These are phyloP conservation scores for Xylaria telfairii DNA, from an alignment of 495 filamentous ascomycete genomes.

Conservation along the genomic window DNA sequence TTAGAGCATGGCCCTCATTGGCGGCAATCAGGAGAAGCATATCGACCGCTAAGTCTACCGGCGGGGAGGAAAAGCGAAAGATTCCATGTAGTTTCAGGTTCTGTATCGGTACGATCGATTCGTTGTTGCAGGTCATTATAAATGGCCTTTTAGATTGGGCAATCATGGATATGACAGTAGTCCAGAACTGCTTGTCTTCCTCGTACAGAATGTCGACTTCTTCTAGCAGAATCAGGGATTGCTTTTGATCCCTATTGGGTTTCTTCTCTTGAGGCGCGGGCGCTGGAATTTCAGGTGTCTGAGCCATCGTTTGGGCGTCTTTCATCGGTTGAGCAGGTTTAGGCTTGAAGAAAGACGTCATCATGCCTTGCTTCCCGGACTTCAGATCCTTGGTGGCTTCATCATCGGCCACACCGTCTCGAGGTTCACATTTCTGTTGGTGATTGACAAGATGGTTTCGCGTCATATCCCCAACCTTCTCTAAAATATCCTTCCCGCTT, in stretches of 20 bases:
- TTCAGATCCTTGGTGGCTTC: conserved; percentile 63
- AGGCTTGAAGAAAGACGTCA: conserved; percentile 81
- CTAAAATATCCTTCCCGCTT: conserved; percentile 87
- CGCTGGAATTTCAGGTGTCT: conserved; percentile 31
- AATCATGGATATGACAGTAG: conserved; percentile 76
- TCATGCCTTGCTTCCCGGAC: conserved; percentile 73
- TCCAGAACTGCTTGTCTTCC: conserved; percentile 95
- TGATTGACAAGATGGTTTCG: conserved; percentile 83
- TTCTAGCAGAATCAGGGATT: conserved; percentile 93
- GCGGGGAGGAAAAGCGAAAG: conserved; percentile 76
- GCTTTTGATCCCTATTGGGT: conserved; percentile 70
- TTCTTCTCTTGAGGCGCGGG: conserved; percentile 41
- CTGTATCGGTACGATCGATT: conserved; percentile 72
- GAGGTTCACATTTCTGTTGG: conserved; percentile 39
- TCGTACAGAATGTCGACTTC: conserved; percentile 94
- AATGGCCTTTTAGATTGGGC: conserved; percentile 87
- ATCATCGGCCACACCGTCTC: conserved; percentile 41
- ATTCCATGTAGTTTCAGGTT: conserved; percentile 81
- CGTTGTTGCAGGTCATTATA: conserved; percentile 93
- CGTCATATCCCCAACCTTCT: conserved; percentile 95
- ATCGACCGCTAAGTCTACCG: conserved; percentile 73
- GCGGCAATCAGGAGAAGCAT: conserved; percentile 84
- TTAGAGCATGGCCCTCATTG: conserved; percentile 85
- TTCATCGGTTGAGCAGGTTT: conserved; percentile 36
- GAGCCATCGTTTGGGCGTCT: conserved; percentile 33